Conservation (phyloP, 345 rosid species). For the Acer campestre region DNA sequence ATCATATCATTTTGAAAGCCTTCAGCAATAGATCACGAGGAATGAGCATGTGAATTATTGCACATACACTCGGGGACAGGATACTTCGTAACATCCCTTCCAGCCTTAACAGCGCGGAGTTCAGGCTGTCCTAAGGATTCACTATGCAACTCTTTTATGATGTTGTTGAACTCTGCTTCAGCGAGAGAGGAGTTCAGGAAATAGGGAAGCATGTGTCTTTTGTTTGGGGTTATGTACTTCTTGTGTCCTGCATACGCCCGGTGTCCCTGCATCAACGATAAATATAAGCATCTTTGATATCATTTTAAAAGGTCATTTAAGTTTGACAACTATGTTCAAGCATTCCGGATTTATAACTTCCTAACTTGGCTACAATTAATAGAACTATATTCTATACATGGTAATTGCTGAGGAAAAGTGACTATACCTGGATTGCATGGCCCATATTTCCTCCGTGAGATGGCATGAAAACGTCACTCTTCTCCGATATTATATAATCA, state of each 20-base stretch:
- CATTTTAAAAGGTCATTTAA: not conserved
- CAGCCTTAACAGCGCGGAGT: constrained; percentile 62
- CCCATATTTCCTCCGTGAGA: constrained; percentile 99
- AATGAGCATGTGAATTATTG: constrained; percentile 30
- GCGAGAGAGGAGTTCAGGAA: constrained; percentile 70
- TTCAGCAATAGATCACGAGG: not conserved
- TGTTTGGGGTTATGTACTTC: constrained; percentile 89
- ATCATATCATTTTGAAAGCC: not conserved
- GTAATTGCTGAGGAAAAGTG: not conserved
- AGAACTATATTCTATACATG: not conserved
- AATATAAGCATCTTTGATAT: not conserved
- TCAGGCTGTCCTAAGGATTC: constrained; percentile 93
- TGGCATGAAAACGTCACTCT: constrained; percentile 95
- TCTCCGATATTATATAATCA: constrained; percentile 76
- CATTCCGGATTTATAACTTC: not conserved
- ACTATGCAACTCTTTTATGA: constrained; percentile 67
- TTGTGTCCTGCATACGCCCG: constrained; percentile 89
- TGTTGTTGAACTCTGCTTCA: constrained; percentile 61
- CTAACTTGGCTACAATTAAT: not conserved
- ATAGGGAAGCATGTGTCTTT: constrained; percentile 89
- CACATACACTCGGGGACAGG: constrained; percentile 94
- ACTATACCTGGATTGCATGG: constrained; percentile 77
- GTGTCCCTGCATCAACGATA: constrained; percentile 59
- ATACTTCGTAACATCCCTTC: constrained; percentile 86
- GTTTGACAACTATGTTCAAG: not conserved